Percentiles rank a stretch among this genome's conserved stretches.
These are phyloP conservation scores for Ceratobasidium sp. DNA, from an alignment of 1,284 basidiomycete species.

Conservation along the genomic window DNA sequence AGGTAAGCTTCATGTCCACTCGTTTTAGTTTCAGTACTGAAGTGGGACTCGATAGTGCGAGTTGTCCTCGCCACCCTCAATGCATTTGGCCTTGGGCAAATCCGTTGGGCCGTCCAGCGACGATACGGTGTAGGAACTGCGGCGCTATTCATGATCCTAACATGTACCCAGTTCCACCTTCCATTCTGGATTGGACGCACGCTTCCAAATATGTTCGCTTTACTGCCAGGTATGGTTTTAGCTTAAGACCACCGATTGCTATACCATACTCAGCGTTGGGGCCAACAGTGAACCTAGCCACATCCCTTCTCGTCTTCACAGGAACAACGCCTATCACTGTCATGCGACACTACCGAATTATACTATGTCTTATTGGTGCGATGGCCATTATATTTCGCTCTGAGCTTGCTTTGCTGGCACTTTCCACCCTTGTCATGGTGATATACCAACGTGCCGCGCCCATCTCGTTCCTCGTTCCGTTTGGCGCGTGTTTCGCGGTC, in stretches of 20 bases:
- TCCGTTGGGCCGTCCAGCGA: constrained; percentile 69
- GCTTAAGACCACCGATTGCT: background rate
- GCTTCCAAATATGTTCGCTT: constrained; percentile 92
- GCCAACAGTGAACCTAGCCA: constrained; percentile 69
- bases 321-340: constrained; percentile 45
- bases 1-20: constrained; percentile 58
- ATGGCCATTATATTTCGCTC: constrained; percentile 81
- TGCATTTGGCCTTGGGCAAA: constrained; percentile 68
- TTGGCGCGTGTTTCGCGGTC: constrained; percentile 39
- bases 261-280: background rate
- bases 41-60: constrained; percentile 64
- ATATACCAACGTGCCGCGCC: constrained; percentile 55
- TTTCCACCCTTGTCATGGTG: constrained; percentile 72
- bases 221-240: constrained; percentile 72
- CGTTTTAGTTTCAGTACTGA: background rate
- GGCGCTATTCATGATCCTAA: constrained; percentile 72
- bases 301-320: constrained; percentile 64
- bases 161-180: constrained; percentile 87
- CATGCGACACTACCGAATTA: constrained; percentile 42
- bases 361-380: constrained; percentile 67
- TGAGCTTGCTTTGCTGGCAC: constrained; percentile 70
- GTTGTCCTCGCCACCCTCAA: constrained; percentile 78
- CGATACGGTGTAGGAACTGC: constrained; percentile 71
- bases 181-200: constrained; percentile 94
- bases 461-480: constrained; percentile 45